A percentile compares a stretch with the other conserved stretches of the same genome.
Evolutionary conservation across 768 basidiomycete species (phyloP).

Genomic region (Hirschioporus abietinus): DNA sequence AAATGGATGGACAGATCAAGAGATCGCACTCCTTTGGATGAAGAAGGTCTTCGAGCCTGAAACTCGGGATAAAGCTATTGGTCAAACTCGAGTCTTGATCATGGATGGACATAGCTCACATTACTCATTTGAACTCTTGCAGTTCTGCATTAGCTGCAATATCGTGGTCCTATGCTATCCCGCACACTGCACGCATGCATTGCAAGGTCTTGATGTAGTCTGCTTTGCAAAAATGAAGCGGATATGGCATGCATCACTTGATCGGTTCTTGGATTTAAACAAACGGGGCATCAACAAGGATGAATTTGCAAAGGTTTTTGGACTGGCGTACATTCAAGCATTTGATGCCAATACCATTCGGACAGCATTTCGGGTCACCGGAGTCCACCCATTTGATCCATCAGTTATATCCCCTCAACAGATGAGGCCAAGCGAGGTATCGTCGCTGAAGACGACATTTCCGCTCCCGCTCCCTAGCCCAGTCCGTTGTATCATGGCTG

Average conservation of each 20-base stretch:
- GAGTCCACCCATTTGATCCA: conserved; percentile 26
- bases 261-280: conserved; percentile 13
- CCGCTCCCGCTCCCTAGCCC: conserved; percentile 24
- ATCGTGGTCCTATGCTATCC: conserved; percentile 35
- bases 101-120: conserved; percentile 41
- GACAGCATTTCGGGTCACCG: conserved; percentile 26
- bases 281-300: conserved; percentile 18
- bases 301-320: conserved; percentile 26
- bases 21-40: conserved; percentile 22
- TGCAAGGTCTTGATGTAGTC: conserved; percentile 42
- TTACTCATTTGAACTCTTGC: conserved; percentile 27
- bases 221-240: conserved; percentile 37
- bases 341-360: conserved; percentile 24
- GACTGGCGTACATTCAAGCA: conserved; percentile 20
- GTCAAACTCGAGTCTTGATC: conserved; percentile 26
- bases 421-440: conserved; percentile 23
- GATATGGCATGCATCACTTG: conserved; percentile 14
- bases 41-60: conserved; percentile 27
- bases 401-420: conserved; percentile 21
- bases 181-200: conserved; percentile 34
- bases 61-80: conserved; percentile 31
- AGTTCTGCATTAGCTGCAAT: conserved; percentile 28
- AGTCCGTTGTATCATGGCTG: conserved; percentile 13
- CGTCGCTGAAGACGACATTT: conserved; percentile 23
- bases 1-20: conserved; percentile 29